Percentiles rank a stretch among this genome's conserved stretches.
These are phyloP conservation scores for Blastobotrys chiropterorum DNA, from an alignment of 805 yeast genomes.

Conservation along the genomic window DNA sequence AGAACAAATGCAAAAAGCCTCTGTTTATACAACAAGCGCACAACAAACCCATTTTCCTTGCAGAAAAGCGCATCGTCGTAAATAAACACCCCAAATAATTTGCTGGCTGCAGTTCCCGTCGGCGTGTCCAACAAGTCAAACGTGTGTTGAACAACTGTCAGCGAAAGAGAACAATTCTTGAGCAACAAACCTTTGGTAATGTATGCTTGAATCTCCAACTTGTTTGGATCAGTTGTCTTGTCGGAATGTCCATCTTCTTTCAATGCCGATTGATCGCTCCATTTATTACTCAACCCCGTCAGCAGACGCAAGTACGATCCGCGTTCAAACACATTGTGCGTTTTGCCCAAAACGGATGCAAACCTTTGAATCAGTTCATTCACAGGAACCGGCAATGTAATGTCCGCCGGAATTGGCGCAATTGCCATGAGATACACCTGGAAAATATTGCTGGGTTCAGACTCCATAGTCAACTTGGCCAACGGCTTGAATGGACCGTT, in stretches of 20 bases:
- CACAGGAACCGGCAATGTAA: background rate
- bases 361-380: constrained; percentile 10
- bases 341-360: constrained; percentile 15
- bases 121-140: constrained; percentile 31
- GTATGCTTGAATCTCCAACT: constrained; percentile 52
- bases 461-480: background rate
- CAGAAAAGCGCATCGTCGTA: constrained; percentile 59
- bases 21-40: constrained; percentile 73
- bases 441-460: background rate
- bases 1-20: constrained; percentile 59
- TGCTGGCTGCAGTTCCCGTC: constrained; percentile 40
- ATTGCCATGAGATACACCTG: constrained; percentile 14
- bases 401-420: constrained; percentile 12
- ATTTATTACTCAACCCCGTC: constrained; percentile 53
- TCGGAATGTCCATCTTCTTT: background rate
- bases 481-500: background rate
- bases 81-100: constrained; percentile 56
- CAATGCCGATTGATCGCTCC: constrained; percentile 28
- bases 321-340: constrained; percentile 33
- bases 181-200: constrained; percentile 61
- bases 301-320: constrained; percentile 53
- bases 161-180: constrained; percentile 43
- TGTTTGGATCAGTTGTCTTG: background rate
- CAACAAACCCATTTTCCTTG: constrained; percentile 50
- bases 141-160: background rate